A percentile compares a stretch with the other conserved stretches of the same genome.
phyloP scores from a whole-genome alignment of 2,329 filamentous ascomycete species.

The Fusarium sp. region DNA sequence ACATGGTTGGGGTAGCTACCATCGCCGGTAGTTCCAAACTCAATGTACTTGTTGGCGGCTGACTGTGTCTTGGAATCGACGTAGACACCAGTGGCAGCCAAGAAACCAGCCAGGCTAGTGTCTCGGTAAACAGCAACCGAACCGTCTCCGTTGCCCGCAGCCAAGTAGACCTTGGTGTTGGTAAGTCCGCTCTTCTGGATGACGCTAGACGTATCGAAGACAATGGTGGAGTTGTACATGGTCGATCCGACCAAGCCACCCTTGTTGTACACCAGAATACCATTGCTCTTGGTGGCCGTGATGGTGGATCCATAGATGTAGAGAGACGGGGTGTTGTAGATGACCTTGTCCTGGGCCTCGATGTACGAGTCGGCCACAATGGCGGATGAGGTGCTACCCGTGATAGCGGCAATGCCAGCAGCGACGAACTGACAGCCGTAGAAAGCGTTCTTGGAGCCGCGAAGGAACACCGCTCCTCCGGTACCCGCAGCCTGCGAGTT shows the following conservation, averaged over 20 bases:
- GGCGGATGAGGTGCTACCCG: conserved; percentile 47
- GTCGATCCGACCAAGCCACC: conserved; percentile 45
- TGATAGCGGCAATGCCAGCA: conserved; percentile 47
- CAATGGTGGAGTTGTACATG: conserved; percentile 53
- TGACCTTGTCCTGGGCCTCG: conserved; percentile 56
- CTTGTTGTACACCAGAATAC: conserved; percentile 51
- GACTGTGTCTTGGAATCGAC: conserved; percentile 48
- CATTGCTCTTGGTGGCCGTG: conserved; percentile 51
- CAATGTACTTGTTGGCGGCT: conserved; percentile 51
- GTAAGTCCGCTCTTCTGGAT: conserved; percentile 43
- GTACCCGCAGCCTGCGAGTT: conserved; percentile 15
- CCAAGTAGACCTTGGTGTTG: conserved; percentile 56
- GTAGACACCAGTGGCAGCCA: conserved; percentile 51
- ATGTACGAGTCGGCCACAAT: conserved; percentile 59
- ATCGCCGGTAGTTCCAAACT: conserved; percentile 55
- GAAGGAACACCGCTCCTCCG: conserved; percentile 15
- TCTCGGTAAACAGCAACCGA: conserved; percentile 56
- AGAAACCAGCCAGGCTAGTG: conserved; percentile 51
- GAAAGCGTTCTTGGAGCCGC: conserved; percentile 34
- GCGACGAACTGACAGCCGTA: conserved; percentile 59
- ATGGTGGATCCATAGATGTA: conserved; percentile 59
- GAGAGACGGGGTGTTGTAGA: conserved; percentile 54
- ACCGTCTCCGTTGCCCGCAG: conserved; percentile 54
- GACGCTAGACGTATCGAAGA: conserved; percentile 55
- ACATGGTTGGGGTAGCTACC: conserved; percentile 55